Evolutionary conservation across 345 rosid species (phyloP), one percentile per base, ranked within the genome.

Genomic region (Crucihimalaya himalaica): DNA sequence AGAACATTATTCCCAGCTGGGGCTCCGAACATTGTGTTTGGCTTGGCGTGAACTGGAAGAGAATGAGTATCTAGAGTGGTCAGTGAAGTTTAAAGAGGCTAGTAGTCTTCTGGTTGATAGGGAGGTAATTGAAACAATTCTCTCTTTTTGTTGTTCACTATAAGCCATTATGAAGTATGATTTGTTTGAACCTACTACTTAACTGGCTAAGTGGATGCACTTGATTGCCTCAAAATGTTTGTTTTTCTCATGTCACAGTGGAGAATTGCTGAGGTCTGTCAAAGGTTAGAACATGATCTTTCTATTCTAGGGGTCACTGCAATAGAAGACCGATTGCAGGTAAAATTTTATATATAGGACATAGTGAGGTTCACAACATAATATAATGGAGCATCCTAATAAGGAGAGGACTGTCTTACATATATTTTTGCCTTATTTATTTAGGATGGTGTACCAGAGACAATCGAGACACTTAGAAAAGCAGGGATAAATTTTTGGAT

Each of bases 401-500:
- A 19, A 54, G 15, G 72, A 62, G 67, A 35, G 45, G 50, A 62
- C 39, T 8, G 29, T 74, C 47, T 71, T 66, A 46, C 20, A 59
- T 42, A n/a, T 8, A 13, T n/a, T 59, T 21, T 32, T 72, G 29
- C 76, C 63, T 71, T 16, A 47, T 47, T 46, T 16, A 19, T 12
- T 18, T 85, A 95, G 99, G 98, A 95, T 84, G 99, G 97, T 73
- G 99, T 95, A 46, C 96, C 99, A 20, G 98, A 90, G 87, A 87
- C 99, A 75, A 92, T 92, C 55, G 90, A 89, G 71, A 82, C 94
- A 31, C 94, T 92, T 56, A 84, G 99, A 78, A 92, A 90, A 84
- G 98, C 97, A 25, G 98, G 99, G 68, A 92, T 92, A 71, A 87
- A 92, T 80, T 95, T 95, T 83, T 95, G 98, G 99, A 95, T 95